Evolutionary conservation across 345 rosid species (phyloP).

Genomic region (Gossypium mustelinum): DNA sequence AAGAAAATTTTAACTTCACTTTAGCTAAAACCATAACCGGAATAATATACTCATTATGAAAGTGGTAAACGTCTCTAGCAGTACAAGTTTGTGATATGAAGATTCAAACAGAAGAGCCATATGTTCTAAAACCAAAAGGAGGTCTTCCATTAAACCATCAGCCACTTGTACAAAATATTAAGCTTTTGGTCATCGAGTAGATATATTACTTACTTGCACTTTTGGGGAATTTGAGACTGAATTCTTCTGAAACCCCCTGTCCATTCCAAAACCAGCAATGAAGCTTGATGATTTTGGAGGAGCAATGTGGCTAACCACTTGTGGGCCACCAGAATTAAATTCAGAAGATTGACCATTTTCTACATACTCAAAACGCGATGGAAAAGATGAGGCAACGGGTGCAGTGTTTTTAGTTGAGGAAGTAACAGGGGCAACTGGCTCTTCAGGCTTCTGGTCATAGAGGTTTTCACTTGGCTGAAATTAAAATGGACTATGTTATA

Average conservation of each 20-base stretch:
- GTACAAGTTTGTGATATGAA: background rate
- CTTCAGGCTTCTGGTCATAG: slow-evolving; percentile 98
- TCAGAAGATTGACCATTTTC: slow-evolving; percentile 60
- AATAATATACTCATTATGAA: background rate
- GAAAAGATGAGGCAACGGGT: slow-evolving; percentile 48
- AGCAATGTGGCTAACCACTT: slow-evolving; percentile 79
- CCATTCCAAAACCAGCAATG: slow-evolving; percentile 93
- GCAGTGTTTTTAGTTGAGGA: slow-evolving; percentile 44
- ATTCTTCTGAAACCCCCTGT: slow-evolving; percentile 62
- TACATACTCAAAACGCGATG: slow-evolving; percentile 92
- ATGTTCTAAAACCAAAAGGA: background rate
- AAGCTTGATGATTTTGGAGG: slow-evolving; percentile 89
- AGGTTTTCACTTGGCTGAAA: slow-evolving; percentile 72
- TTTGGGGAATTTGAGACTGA: slow-evolving; percentile 56
- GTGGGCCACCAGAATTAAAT: slow-evolving; percentile 51
- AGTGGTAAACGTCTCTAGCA: background rate
- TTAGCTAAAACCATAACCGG: background rate
- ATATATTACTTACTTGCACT: slow-evolving; percentile 49
- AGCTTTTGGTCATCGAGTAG: background rate
- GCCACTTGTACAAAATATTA: background rate
- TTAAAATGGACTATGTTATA: background rate
- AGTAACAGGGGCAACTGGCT: slow-evolving; percentile 54
- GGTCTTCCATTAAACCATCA: background rate
- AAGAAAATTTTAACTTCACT: background rate
- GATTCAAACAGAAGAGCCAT: background rate